These are phyloP conservation scores for Colletotrichum sp. DNA, from an alignment of 2,329 filamentous ascomycete species.

Conservation along the genomic window DNA sequence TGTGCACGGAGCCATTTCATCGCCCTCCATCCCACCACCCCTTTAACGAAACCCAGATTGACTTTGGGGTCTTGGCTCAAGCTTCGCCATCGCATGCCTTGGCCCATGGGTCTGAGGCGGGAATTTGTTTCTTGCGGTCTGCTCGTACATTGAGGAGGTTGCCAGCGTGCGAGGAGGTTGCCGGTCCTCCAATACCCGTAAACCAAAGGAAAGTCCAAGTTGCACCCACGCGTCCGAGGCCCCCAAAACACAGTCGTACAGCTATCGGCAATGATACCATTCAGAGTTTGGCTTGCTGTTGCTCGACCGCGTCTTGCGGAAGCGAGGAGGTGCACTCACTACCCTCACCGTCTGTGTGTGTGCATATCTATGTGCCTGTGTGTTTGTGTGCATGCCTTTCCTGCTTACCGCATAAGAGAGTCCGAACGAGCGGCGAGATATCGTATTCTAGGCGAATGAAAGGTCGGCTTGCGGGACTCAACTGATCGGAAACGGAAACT, in stretches of 20 bases:
- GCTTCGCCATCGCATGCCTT: slow-evolving; percentile 10
- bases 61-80: slow-evolving; percentile 14
- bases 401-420: neutral
- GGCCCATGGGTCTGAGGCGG: neutral
- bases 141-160: neutral
- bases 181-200: neutral
- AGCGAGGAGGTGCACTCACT: neutral
- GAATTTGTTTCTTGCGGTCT: neutral
- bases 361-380: neutral
- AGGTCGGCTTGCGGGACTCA: neutral
- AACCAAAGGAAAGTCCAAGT: neutral
- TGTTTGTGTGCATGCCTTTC: neutral
- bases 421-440: neutral
- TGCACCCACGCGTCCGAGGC: neutral
- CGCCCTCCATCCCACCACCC: neutral
- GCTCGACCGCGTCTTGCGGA: neutral
- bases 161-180: neutral
- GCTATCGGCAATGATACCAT: neutral
- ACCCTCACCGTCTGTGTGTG: neutral
- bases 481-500: neutral
- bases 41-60: slow-evolving; percentile 2
- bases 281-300: slow-evolving; percentile 3
- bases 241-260: neutral
- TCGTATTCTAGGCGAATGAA: neutral
- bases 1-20: neutral